Evolutionary conservation across 306 rosid species (phyloP), one percentile per base, ranked within the genome.

Genomic region (Glycyrrhiza uralensis): DNA sequence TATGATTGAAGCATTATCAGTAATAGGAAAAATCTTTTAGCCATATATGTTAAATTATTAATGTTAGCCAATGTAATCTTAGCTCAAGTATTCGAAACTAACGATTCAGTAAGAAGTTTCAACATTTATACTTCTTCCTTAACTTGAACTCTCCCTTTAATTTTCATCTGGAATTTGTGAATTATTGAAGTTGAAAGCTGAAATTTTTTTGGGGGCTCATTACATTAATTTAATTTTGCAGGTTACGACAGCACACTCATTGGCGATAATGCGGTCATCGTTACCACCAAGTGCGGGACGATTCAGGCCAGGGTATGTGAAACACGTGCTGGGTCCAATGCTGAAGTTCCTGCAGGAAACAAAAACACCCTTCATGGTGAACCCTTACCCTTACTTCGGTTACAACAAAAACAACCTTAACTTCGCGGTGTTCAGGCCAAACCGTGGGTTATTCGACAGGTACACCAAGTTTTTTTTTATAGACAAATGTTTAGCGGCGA

Each of bases 311-410:
- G 95, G 91, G n/a, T 84, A 17, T 1, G 89, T 59, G 1, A 64
- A 73, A 26, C 79, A 70, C 7, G 26, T 89, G 0, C 41, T 94
- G 13, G 76, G 72, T 0, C 93, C 96, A 7, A 82, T 91, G 95
- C 83, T 94, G 17, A 56, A 57, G 69, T 91, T 82, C 49, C 71
- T 84, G 3, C 60, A 56, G 3, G 87, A 89, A 39, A 91, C 96
- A 4, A 82, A 39, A 7, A 20, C 87, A 0, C 99, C 99, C 0
- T 87, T 94, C 4, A 94, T 94, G 96, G 96, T 89, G 0, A 94
- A 94, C 71, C 97, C 99, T 0, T 94, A 94, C 28, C 97, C 99
- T 0, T 94, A 91, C 46, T 94, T 94, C 63, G 91, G 80, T 1
- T 91, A 78, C 89, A 82, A 88, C 2, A 92, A 91, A 0, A 74